A percentile compares a stretch with the other conserved stretches of the same genome.
These are phyloP conservation scores for Dioscorea cayenensis DNA, from an alignment of 116 monocot genomes.

Conservation along the genomic window DNA sequence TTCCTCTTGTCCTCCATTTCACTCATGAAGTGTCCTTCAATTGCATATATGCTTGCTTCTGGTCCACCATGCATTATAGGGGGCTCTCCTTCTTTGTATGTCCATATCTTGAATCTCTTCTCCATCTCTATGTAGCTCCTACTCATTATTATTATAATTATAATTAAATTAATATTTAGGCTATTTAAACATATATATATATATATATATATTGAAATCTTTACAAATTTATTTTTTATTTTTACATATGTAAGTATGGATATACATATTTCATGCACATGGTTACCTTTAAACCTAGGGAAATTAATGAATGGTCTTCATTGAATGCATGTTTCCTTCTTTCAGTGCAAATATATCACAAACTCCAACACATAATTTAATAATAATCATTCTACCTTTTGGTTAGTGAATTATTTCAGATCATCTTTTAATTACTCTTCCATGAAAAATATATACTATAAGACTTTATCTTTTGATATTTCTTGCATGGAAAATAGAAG, in stretches of 20 bases:
- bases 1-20: slow-evolving; percentile 35
- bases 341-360: neutral
- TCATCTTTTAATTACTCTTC: too few relatives aligned
- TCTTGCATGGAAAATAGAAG: neutral
- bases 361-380: neutral
- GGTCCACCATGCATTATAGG: slow-evolving; percentile 55
- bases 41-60: slow-evolving; percentile 34
- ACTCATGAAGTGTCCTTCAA: slow-evolving; percentile 52
- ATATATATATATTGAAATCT: too few relatives aligned
- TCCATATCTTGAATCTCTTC: slow-evolving; percentile 63
- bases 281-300: too few relatives aligned
- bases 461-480: neutral
- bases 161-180: too few relatives aligned
- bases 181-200: too few relatives aligned
- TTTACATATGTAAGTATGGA: too few relatives aligned
- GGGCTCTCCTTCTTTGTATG: slow-evolving; percentile 64
- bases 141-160: neutral
- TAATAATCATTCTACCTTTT: too few relatives aligned
- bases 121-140: slow-evolving; percentile 94
- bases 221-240: too few relatives aligned
- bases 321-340: too few relatives aligned
- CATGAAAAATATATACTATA: neutral
- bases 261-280: too few relatives aligned
- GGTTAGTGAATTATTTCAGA: too few relatives aligned
- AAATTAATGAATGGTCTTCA: too few relatives aligned